Conservation (phyloP, 78 protist species). For the Tieghemostelium lacteum region DNA sequence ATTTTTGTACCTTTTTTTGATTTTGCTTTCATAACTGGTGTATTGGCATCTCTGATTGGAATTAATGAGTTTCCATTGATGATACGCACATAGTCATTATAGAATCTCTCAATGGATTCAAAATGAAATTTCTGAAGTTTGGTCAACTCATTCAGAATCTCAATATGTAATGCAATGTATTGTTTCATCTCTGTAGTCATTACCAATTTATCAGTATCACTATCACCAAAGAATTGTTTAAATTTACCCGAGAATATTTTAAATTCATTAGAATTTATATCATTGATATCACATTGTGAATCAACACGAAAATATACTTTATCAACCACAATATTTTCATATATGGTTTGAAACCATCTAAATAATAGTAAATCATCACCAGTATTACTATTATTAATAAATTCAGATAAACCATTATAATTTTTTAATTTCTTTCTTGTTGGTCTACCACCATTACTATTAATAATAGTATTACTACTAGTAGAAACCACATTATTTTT, state of each 20-base stretch:
- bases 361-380: not conserved
- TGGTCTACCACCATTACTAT: too few species aligned
- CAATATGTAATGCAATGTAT: slow-evolving; percentile 16
- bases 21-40: slow-evolving; percentile 4
- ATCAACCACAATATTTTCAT: not conserved
- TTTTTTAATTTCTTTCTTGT: too few species aligned
- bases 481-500: not conserved
- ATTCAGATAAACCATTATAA: too few species aligned
- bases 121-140: slow-evolving; percentile 14
- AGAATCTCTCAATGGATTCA: slow-evolving; percentile 13
- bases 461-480: too few species aligned
- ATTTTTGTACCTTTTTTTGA: slow-evolving; percentile 26
- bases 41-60: slow-evolving; percentile 1
- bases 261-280: not conserved
- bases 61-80: slow-evolving; percentile 23
- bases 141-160: not conserved
- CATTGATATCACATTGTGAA: too few species aligned
- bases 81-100: slow-evolving; percentile 7
- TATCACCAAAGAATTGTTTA: not conserved
- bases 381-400: too few species aligned
- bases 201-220: not conserved
- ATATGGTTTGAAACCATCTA: not conserved
- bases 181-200: not conserved
- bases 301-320: not conserved
- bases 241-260: not conserved